These are phyloP conservation scores for Inonotus obliquus DNA, from an alignment of 1,284 basidiomycete genomes.

Conservation along the genomic window DNA sequence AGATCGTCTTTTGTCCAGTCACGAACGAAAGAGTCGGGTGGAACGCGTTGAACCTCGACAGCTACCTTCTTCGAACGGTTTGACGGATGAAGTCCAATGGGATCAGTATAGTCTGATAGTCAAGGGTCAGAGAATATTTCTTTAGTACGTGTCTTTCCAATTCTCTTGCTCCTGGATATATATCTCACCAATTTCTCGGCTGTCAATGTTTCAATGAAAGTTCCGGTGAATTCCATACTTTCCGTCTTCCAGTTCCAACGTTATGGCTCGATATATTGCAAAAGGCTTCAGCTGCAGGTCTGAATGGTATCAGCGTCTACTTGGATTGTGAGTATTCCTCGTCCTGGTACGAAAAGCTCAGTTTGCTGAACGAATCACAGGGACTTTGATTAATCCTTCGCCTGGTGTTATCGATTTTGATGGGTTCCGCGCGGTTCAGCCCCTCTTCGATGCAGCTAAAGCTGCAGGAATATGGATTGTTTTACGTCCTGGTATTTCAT, in stretches of 20 bases:
- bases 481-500: conserved; percentile 37
- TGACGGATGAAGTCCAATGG: conserved; percentile 15
- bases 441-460: conserved; percentile 46
- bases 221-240: conserved; percentile 77
- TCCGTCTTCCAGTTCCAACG: conserved; percentile 72
- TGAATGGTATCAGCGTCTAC: conserved; percentile 74
- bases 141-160: conserved; percentile 9
- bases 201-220: conserved; percentile 4
- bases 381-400: conserved; percentile 68
- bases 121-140: conserved; percentile 18
- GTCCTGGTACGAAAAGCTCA: background rate
- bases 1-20: background rate
- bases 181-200: conserved; percentile 5
- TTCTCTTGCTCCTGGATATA: background rate
- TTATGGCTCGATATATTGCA: conserved; percentile 82
- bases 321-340: conserved; percentile 41
- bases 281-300: conserved; percentile 76
- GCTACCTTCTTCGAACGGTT: conserved; percentile 3
- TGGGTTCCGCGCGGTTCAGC: conserved; percentile 64
- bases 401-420: conserved; percentile 71
- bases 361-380: background rate
- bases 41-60: background rate
- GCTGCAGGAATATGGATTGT: conserved; percentile 43
- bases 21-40: background rate
- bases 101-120: conserved; percentile 15